A percentile compares a stretch with the other conserved stretches of the same genome.
These are phyloP conservation scores for Alternaria novae-zelandiae DNA, from an alignment of 2,329 filamentous ascomycete genomes.

Conservation along the genomic window DNA sequence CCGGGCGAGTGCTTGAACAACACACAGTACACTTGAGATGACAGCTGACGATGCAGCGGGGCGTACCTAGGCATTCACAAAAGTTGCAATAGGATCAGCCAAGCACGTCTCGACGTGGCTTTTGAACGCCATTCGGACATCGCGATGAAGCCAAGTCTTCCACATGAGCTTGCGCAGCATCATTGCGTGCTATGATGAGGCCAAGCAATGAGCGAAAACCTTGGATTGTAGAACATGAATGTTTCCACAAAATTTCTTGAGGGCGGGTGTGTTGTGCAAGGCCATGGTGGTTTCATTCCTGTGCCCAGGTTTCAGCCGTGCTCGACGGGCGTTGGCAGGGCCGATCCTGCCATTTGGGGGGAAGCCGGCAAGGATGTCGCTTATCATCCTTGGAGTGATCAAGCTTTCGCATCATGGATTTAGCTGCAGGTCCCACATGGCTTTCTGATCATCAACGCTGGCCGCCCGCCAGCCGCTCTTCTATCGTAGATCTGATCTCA, in stretches of 20 bases:
- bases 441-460: conserved; percentile 1
- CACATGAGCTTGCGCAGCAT: background rate
- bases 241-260: background rate
- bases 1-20: background rate
- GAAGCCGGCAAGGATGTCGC: background rate
- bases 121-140: background rate
- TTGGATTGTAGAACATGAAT: background rate
- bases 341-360: background rate
- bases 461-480: background rate
- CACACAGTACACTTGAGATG: background rate
- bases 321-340: background rate
- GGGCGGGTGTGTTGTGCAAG: background rate
- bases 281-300: background rate
- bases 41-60: background rate
- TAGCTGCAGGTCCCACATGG: conserved; percentile 12
- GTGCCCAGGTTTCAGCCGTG: background rate
- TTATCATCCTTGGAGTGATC: conserved; percentile 7
- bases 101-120: background rate
- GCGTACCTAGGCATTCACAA: background rate
- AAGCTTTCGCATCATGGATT: conserved; percentile 1
- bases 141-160: background rate
- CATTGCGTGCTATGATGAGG: background rate
- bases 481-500: background rate
- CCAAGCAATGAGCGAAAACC: background rate
- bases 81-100: background rate